Percentiles rank a stretch among this genome's conserved stretches.
These are phyloP conservation scores for Grosmannia serpens DNA, from an alignment of 2,329 filamentous ascomycete genomes.

Conservation along the genomic window DNA sequence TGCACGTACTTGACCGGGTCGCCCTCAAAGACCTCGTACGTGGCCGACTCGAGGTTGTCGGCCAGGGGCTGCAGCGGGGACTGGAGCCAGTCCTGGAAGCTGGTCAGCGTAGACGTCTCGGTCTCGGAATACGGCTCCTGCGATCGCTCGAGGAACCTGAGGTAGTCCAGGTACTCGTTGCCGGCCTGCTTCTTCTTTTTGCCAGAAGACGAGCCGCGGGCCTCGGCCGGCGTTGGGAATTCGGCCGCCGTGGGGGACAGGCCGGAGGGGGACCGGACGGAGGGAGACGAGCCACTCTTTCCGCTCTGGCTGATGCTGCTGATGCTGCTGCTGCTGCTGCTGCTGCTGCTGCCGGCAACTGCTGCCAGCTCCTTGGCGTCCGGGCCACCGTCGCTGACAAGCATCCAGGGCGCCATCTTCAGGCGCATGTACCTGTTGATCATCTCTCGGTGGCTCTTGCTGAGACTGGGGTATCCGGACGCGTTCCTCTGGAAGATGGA, in stretches of 20 bases:
- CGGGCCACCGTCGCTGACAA: constrained; percentile 52
- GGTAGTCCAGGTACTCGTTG: constrained; percentile 55
- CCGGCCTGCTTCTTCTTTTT: constrained; percentile 31
- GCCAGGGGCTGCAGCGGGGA: constrained; percentile 88
- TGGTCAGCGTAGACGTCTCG: constrained; percentile 40
- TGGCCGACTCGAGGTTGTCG: constrained; percentile 93
- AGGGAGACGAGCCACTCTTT: constrained; percentile 25
- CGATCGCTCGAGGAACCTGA: constrained; percentile 72
- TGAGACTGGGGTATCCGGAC: constrained; percentile 49
- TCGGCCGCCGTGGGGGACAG: constrained; percentile 19
- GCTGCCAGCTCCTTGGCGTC: constrained; percentile 19
- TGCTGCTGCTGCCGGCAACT: background rate
- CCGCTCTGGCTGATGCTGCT: background rate
- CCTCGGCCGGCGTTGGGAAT: constrained; percentile 63
- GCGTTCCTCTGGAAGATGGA: constrained; percentile 49
- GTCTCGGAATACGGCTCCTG: constrained; percentile 51
- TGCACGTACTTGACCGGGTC: constrained; percentile 97
- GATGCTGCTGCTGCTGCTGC: constrained; percentile 14
- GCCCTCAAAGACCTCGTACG: constrained; percentile 97
- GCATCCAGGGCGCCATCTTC: constrained; percentile 49
- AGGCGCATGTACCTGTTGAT: constrained; percentile 53
- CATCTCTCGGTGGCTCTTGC: constrained; percentile 47
- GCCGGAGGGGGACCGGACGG: no score
- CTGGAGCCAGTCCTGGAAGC: constrained; percentile 87
- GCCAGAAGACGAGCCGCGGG: constrained; percentile 28